Evolutionary conservation across 2,329 filamentous ascomycete species (phyloP).

Genomic region (Trichoderma sp.): DNA sequence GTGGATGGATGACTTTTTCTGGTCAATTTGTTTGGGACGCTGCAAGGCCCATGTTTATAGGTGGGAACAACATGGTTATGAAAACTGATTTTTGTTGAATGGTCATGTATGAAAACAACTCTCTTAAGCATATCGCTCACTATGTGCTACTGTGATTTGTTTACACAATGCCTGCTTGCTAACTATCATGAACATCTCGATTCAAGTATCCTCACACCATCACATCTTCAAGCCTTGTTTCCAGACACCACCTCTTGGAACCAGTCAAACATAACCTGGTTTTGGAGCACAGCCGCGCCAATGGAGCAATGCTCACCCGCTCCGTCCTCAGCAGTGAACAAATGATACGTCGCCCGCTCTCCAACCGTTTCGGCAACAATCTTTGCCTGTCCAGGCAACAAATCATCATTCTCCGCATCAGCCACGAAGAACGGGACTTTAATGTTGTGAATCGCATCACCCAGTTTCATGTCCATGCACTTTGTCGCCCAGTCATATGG

Average conservation of each 20-base stretch:
- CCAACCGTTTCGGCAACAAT: constrained; percentile 23
- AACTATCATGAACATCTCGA: not conserved
- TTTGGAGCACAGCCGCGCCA: constrained; percentile 26
- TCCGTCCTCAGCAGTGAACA: constrained; percentile 21
- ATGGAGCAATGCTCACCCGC: constrained; percentile 26
- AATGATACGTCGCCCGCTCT: constrained; percentile 16
- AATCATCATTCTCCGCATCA: constrained; percentile 27
- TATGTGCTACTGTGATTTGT: not conserved
- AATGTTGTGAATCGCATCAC: constrained; percentile 28
- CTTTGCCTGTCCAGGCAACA: constrained; percentile 26
- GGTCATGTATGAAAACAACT: not conserved
- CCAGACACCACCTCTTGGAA: constrained; percentile 22
- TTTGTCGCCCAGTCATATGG: constrained; percentile 27
- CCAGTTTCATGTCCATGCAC: not conserved
- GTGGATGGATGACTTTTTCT: not conserved
- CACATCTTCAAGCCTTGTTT: not conserved
- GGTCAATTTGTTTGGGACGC: not conserved
- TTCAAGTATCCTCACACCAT: not conserved
- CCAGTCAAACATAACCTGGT: constrained; percentile 27
- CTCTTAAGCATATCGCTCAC: not conserved
- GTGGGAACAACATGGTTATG: not conserved
- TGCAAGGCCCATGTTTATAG: not conserved
- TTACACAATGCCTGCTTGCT: not conserved
- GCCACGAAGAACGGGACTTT: constrained; percentile 29
- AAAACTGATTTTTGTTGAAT: not conserved